These are phyloP conservation scores for Russula griseocarnosa DNA, from an alignment of 768 basidiomycete species.

Conservation along the genomic window DNA sequence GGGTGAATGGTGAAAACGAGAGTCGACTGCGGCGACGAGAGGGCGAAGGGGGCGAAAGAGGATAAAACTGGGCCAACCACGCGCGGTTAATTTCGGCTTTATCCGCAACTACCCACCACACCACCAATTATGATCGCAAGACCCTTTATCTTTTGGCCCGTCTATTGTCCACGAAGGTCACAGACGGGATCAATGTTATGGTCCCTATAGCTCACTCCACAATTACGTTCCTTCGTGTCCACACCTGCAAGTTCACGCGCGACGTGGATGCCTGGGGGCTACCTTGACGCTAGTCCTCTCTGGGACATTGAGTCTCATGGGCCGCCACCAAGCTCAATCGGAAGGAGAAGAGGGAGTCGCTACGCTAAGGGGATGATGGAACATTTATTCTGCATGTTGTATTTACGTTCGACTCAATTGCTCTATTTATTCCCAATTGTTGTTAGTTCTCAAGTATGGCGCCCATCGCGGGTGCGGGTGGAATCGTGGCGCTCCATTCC, in stretches of 20 bases:
- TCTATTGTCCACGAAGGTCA: too few species aligned
- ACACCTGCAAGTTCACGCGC: too few species aligned
- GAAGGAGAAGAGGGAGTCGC: not conserved
- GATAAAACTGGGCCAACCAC: not conserved
- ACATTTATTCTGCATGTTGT: not conserved
- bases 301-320: not conserved
- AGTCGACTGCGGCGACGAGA: not conserved
- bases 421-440: not conserved
- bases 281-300: too few species aligned
- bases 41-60: not conserved
- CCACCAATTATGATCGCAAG: too few species aligned
- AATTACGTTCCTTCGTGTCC: not conserved
- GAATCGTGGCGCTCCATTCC: not conserved
- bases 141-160: too few species aligned
- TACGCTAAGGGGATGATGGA: not conserved
- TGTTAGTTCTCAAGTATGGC: not conserved
- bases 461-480: not conserved
- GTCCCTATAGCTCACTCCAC: not conserved
- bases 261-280: too few species aligned
- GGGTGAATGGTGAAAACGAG: not conserved
- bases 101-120: not conserved
- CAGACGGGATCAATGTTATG: not conserved
- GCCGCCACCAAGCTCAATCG: not conserved
- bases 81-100: constrained; percentile 3
- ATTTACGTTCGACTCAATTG: not conserved